Conservation (phyloP, 805 yeast species). For the Wickerhamomyces mucosus region DNA sequence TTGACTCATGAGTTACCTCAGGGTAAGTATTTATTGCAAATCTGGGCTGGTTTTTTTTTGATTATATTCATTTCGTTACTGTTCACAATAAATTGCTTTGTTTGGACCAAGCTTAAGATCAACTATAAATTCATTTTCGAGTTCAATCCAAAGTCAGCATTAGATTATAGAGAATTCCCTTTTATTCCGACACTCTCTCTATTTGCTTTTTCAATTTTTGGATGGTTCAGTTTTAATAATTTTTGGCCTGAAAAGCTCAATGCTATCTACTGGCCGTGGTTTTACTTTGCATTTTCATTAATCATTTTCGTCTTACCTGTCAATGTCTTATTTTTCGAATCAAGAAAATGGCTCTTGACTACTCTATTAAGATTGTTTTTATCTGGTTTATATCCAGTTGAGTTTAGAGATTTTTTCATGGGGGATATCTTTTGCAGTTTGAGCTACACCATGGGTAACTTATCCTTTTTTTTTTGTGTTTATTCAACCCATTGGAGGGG, state of each 20-base stretch:
- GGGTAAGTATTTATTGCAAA: constrained; percentile 57
- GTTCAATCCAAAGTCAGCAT: constrained; percentile 57
- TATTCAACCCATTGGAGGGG: constrained; percentile 67
- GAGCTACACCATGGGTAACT: constrained; percentile 79
- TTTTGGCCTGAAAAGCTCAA: constrained; percentile 54
- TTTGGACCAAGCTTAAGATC: constrained; percentile 68
- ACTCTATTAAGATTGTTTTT: constrained; percentile 63
- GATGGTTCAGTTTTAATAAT: constrained; percentile 68
- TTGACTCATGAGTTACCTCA: constrained; percentile 37
- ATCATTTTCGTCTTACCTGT: constrained; percentile 52
- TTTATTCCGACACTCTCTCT: constrained; percentile 54
- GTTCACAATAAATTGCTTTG: constrained; percentile 58
- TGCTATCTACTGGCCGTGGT: constrained; percentile 73
- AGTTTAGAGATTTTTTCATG: constrained; percentile 84
- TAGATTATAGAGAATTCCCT: constrained; percentile 58
- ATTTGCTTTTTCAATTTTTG: constrained; percentile 46
- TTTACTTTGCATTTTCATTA: constrained; percentile 49
- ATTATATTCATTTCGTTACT: constrained; percentile 49
- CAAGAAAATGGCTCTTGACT: constrained; percentile 70
- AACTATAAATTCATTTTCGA: constrained; percentile 92
- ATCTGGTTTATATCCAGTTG: constrained; percentile 90
- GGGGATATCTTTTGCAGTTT: constrained; percentile 89
- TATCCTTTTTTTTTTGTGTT: constrained; percentile 78
- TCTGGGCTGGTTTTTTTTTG: constrained; percentile 89
- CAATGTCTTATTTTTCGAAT: constrained; percentile 40